A percentile compares a stretch with the other conserved stretches of the same genome.
Conservation (phyloP, 2,329 filamentous ascomycete species). For the Monilinia polystroma region DNA sequence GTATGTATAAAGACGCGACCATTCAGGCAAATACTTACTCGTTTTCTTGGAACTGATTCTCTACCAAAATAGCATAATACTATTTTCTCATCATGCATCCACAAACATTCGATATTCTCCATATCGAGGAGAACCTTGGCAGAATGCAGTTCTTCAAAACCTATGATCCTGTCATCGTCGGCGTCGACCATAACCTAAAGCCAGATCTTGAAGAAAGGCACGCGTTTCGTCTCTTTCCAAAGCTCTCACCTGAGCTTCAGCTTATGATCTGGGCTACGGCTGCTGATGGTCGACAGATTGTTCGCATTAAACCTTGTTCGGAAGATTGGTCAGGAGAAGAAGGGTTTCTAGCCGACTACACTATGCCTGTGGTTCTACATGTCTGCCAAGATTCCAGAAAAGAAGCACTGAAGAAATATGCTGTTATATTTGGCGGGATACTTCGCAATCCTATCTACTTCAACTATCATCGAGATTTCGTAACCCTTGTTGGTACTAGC, state of each 20-base stretch:
- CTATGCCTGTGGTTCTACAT: conserved; percentile 2
- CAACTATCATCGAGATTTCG: conserved; percentile 9
- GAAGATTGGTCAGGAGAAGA: not conserved
- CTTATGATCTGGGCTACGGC: conserved; percentile 14
- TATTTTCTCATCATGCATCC: not conserved
- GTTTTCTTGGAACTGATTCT: not conserved
- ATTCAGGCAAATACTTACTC: not conserved
- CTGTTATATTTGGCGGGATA: not conserved
- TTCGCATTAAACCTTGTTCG: not conserved
- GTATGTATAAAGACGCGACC: not conserved
- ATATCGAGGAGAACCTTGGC: not conserved
- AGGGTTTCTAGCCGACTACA: not conserved
- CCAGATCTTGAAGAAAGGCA: not conserved
- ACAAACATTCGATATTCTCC: not conserved
- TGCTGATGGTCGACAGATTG: conserved; percentile 3
- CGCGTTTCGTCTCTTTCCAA: conserved; percentile 5
- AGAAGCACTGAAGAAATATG: conserved; percentile 16
- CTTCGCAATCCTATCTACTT: conserved; percentile 16
- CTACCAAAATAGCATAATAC: not conserved
- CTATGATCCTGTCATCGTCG: not conserved
- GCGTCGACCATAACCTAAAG: conserved; percentile 6
- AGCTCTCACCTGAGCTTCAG: conserved; percentile 3
- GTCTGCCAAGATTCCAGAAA: conserved; percentile 13
- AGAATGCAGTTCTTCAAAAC: not conserved
- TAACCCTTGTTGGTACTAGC: conserved; percentile 7